Base-by-base conservation (phyloP, 257 asterid genomes). In the Jacaranda mimosifolia region DNA sequence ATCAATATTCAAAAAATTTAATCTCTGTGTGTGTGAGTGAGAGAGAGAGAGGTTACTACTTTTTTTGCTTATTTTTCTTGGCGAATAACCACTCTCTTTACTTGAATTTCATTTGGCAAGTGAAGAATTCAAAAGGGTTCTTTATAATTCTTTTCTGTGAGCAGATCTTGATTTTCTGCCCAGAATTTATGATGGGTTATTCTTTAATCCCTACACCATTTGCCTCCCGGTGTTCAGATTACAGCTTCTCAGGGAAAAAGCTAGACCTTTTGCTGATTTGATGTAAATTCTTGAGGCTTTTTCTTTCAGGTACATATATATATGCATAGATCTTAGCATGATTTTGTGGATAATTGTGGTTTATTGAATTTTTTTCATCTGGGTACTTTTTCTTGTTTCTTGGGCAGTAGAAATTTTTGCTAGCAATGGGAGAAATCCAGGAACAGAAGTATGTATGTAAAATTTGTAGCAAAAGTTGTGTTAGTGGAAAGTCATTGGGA, bases 401-500 rank as follows among this genome's bases (percentile, higher is more conserved):
- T 73, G 83, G 77, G 80, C 73, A 15, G 4, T 40, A 40, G 80
- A 51, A 67, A 4, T 2, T 73, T 58, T 19, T 51, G 6, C 43
- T 59, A 43, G 74, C 62, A 63, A 86, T 83, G 93, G 91, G 73
- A 36, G 84, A 87, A 77, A 78, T 32, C 49, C 83, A 81, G 82
- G 90, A 73, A 58, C 90, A 83, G 79, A 77, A 78, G 60, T 83
- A 77, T 66, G 39, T 78, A 2, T 96, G 99, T 96, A 93, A 81
- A 83, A 88, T 86, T 40, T 91, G 99, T 83, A 79, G 75, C 87
- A 89, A 89, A 76, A 56, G 59, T 59, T 96, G 96, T 86, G 82
- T 60, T 0, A 96, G 85, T 76, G 98, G 97, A 60, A 91, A 84
- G 84, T 91, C 99, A 40, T 77, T 96, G 85, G 98, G 99, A 12